Conservation (phyloP, 2,329 filamentous ascomycete genomes). For the Alternaria hordeiaustralica region DNA sequence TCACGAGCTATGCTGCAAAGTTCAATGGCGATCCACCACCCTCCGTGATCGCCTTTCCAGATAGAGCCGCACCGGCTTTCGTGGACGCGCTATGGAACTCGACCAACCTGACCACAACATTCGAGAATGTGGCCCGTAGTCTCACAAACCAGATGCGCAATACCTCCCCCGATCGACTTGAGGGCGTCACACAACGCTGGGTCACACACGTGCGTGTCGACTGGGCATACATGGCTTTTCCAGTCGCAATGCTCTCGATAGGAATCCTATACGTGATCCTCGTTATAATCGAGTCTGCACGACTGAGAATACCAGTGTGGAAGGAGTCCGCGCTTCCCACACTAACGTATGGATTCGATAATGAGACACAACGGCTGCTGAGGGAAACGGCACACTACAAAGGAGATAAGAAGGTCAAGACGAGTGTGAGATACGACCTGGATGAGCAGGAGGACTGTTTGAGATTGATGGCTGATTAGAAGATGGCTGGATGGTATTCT, state of each 20-base stretch:
- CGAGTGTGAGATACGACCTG: not conserved
- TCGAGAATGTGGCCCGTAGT: not conserved
- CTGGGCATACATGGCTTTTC: not conserved
- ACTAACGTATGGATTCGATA: not conserved
- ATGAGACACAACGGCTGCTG: not conserved
- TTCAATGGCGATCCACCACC: fast-evolving
- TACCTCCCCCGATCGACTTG: not conserved
- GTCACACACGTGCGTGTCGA: not conserved
- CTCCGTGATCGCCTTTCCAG: not conserved
- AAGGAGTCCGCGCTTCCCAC: not conserved
- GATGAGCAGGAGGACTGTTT: not conserved
- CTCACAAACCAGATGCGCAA: not conserved
- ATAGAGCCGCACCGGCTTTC: not conserved
- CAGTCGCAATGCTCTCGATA: not conserved
- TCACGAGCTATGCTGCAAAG: not conserved
- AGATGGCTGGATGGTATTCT: not conserved
- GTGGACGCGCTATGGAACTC: not conserved
- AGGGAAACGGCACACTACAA: not conserved
- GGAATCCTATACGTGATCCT: not conserved
- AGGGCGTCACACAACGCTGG: not conserved
- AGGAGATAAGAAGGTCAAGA: not conserved
- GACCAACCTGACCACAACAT: not conserved
- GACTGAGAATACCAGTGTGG: not conserved
- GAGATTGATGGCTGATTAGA: not conserved
- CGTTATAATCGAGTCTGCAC: not conserved